Percentiles rank a stretch among this genome's conserved stretches.
phyloP scores from a whole-genome alignment of 257 asterid genomes.

The Solanum peruvianum region DNA sequence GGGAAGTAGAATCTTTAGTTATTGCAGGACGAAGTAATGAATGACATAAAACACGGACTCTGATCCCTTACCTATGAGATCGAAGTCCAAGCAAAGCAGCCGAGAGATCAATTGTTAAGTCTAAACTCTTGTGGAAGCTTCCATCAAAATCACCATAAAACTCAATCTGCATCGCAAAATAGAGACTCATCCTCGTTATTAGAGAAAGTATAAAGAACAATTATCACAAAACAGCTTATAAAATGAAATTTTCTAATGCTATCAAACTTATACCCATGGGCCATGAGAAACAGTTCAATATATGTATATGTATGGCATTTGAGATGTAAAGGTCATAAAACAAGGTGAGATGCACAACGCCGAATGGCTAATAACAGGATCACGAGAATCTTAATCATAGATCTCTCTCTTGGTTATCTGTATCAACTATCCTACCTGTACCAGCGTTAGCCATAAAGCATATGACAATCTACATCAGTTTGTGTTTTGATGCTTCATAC shows the following conservation, averaged over 20 bases:
- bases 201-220: background rate
- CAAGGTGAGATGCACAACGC: background rate
- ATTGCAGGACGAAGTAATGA: background rate
- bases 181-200: background rate
- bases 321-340: background rate
- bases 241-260: background rate
- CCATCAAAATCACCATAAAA: constrained; percentile 96
- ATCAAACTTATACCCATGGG: background rate
- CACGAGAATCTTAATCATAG: background rate
- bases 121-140: constrained; percentile 87
- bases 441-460: background rate
- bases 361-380: background rate
- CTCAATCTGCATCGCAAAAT: constrained; percentile 46
- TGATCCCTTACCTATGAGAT: constrained; percentile 50
- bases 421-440: background rate
- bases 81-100: constrained; percentile 86
- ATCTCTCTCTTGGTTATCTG: background rate
- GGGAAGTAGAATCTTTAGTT: background rate
- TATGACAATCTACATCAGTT: background rate
- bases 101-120: constrained; percentile 62
- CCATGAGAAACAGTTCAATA: background rate
- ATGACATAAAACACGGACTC: background rate
- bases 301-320: background rate
- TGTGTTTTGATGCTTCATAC: background rate
- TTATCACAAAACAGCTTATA: background rate